A percentile compares a stretch with the other conserved stretches of the same genome.
phyloP scores from a whole-genome alignment of 2,329 filamentous ascomycete genomes.

The Pseudocercospora fuligena region DNA sequence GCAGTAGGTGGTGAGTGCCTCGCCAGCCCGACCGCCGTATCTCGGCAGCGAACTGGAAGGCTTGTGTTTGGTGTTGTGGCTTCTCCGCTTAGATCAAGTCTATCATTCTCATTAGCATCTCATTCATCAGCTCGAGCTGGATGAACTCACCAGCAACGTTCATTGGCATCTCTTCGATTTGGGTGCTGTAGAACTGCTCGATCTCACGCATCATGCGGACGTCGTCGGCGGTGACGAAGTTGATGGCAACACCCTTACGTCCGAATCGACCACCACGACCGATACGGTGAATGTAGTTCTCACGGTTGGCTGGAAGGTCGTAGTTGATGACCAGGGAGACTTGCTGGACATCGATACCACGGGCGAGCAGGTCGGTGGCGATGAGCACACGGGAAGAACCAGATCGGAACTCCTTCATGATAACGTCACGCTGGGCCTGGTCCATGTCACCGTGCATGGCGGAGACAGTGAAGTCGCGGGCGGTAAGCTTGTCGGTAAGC shows the following conservation, averaged over 20 bases:
- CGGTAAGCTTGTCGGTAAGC: conserved; percentile 98
- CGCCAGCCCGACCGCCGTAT: conserved; percentile 25
- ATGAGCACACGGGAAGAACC: conserved; percentile 98
- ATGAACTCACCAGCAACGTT: conserved; percentile 67
- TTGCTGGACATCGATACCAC: conserved; percentile 99
- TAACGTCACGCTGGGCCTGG: conserved; percentile 94
- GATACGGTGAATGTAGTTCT: conserved; percentile 99
- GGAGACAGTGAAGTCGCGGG: conserved; percentile 96
- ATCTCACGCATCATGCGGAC: conserved; percentile 99
- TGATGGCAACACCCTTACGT: conserved; percentile 99
- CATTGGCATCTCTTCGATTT: conserved; percentile 99
- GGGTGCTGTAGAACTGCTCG: conserved; percentile 99
- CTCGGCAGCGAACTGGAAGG: conserved; percentile 32
- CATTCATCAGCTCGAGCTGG: neutral
- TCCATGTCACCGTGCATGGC: conserved; percentile 99
- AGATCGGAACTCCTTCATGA: conserved; percentile 99
- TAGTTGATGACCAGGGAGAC: conserved; percentile 99
- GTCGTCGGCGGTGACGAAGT: conserved; percentile 99
- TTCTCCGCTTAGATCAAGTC: conserved; percentile 46
- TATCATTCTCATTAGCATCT: conserved; percentile 46
- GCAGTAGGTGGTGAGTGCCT: conserved; percentile 24
- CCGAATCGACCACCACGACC: conserved; percentile 99
- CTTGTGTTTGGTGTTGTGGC: conserved; percentile 23
- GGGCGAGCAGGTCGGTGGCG: conserved; percentile 94
- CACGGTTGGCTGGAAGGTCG: conserved; percentile 96